A percentile compares a stretch with the other conserved stretches of the same genome.
phyloP scores from a whole-genome alignment of 257 asterid genomes.

The Nicotiana paniculata region DNA sequence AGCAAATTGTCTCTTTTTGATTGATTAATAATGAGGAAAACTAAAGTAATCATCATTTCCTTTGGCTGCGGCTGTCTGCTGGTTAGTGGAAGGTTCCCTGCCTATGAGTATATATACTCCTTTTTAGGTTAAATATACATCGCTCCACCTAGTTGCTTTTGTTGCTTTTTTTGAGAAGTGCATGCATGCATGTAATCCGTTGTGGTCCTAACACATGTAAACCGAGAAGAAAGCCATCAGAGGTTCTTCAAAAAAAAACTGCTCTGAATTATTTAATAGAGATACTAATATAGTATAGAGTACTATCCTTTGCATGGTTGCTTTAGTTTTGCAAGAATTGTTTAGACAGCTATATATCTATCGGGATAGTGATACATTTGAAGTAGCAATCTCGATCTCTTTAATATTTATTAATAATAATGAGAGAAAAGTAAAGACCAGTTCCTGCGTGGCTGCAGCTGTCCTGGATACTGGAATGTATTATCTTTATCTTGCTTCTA shows the following conservation, averaged over 20 bases:
- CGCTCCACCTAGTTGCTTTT: no score
- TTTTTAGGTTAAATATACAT: background rate
- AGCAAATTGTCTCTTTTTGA: background rate
- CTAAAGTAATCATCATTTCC: background rate
- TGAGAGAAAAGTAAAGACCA: background rate
- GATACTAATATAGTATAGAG: no score
- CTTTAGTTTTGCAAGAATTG: background rate
- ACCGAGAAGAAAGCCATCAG: background rate
- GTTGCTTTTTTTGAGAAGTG: background rate
- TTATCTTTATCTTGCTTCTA: no score
- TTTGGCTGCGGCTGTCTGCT: no score
- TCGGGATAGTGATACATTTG: background rate
- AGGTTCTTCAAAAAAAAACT: background rate
- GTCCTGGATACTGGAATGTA: no score
- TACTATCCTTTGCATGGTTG: background rate
- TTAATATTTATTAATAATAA: no score
- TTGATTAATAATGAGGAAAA: background rate
- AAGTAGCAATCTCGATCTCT: no score
- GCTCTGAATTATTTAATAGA: background rate
- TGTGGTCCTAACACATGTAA: background rate
- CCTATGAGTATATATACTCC: background rate
- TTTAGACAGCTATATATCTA: no score
- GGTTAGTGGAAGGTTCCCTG: no score
- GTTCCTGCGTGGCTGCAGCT: background rate
- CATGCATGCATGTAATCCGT: background rate